phyloP scores from a whole-genome alignment of 1,139 yeast genomes.

The Pichia sp. region DNA sequence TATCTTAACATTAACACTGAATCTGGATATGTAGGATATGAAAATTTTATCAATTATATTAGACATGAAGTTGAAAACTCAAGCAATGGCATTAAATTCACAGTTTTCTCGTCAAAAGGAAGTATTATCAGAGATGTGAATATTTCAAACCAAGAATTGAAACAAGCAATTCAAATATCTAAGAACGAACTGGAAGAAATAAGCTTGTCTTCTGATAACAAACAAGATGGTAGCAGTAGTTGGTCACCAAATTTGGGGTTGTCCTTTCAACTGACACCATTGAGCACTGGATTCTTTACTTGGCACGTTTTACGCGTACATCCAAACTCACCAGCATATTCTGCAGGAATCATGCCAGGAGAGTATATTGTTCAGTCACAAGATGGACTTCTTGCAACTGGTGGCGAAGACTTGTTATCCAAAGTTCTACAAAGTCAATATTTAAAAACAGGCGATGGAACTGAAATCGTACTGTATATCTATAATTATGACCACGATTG shows the following conservation, averaged over 20 bases:
- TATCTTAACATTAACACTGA: conserved; percentile 10
- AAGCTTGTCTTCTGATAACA: conserved; percentile 18
- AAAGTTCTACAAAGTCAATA: conserved; percentile 58
- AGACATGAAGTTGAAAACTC: conserved; percentile 27
- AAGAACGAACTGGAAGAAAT: conserved; percentile 11
- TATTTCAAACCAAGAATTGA: conserved; percentile 31
- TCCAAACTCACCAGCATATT: conserved; percentile 76
- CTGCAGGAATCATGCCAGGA: conserved; percentile 75
- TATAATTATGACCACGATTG: conserved; percentile 84
- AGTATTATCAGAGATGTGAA: conserved; percentile 49
- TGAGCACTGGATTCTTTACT: conserved; percentile 69
- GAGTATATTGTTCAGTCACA: conserved; percentile 83
- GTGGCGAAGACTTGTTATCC: conserved; percentile 78
- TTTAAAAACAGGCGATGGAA: conserved; percentile 29
- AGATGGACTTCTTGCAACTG: conserved; percentile 68
- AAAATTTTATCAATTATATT: conserved; percentile 25
- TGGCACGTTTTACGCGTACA: conserved; percentile 81
- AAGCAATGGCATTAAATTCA: conserved; percentile 38
- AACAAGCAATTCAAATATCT: conserved; percentile 7
- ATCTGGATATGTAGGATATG: conserved; percentile 13
- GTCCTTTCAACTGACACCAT: conserved; percentile 68
- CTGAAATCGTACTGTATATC: conserved; percentile 51
- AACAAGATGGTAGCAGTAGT: background rate
- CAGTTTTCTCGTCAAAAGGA: conserved; percentile 89
- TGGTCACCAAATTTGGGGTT: conserved; percentile 42